Percentiles rank a stretch among this genome's conserved stretches.
Evolutionary conservation across 352 stramenopile species (phyloP).

Genomic region (Globisporangium echinulatum): DNA sequence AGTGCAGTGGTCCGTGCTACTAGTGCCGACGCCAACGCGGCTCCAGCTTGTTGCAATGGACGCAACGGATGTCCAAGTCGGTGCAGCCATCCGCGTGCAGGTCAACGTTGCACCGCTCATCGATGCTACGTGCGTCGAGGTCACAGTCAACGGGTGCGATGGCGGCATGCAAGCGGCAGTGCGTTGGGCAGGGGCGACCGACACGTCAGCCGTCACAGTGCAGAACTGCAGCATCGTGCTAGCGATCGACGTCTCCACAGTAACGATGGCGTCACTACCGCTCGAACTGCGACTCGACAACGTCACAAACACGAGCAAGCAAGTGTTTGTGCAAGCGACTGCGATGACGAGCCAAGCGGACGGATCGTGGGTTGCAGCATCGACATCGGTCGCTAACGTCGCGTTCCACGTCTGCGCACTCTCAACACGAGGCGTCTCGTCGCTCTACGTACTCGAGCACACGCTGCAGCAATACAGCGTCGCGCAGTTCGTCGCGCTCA

Average conservation of each 20-base stretch:
- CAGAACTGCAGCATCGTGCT: constrained; percentile 15
- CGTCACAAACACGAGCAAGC: background rate
- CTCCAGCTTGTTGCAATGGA: constrained; percentile 6
- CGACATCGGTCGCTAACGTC: constrained; percentile 2
- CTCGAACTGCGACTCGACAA: constrained; percentile 14
- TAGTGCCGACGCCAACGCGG: background rate
- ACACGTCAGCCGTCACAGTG: background rate
- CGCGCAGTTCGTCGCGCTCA: background rate
- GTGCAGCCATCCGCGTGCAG: constrained; percentile 1
- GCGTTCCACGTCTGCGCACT: constrained; percentile 15
- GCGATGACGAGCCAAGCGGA: background rate
- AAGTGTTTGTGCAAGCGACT: constrained; percentile 8
- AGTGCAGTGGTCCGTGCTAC: constrained; percentile 14
- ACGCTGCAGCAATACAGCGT: background rate
- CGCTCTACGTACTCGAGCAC: constrained; percentile 7
- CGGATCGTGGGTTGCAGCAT: constrained; percentile 6
- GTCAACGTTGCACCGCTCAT: constrained; percentile 1
- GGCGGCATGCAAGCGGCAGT: background rate
- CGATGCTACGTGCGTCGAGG: constrained; percentile 3
- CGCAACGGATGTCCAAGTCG: background rate
- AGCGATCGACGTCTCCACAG: constrained; percentile 1
- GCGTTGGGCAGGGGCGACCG: background rate
- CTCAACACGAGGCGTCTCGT: background rate
- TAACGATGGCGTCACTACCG: constrained; percentile 3
- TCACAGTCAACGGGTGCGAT: constrained; percentile 6